Base-by-base conservation (phyloP, 2,329 filamentous ascomycete species). In the Penicillium sp. region DNA sequence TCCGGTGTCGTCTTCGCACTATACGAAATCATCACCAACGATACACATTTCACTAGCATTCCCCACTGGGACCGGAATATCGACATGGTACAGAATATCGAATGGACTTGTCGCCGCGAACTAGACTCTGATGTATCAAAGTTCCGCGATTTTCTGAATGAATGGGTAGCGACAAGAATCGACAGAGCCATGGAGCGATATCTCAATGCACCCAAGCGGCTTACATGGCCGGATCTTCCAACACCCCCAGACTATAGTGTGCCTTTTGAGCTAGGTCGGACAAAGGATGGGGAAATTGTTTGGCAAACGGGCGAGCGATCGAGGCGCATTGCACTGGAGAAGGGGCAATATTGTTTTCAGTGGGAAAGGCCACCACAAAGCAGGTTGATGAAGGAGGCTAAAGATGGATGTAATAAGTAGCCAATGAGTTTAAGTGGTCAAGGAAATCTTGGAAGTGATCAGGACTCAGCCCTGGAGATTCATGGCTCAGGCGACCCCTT, bases 11-110 rank as follows among this genome's bases (percentile, higher is more conserved):
- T 63, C 21, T 69, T 65, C 48, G 66, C 59, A 39, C 44, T 67
- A 24, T 67, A 69, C 54, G 58, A 67, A 46, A 48, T 68, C 9
- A 62, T 68, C 58, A 64, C 65, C 4, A 62, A 66, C 41, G 59
- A 69, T 61, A 58, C 36, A 18, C 47, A 44, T 18, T 67, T 69
- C 31, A 44, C 57, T 27, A 55, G 49, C 29, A 63, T 66, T 11
- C 60, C 65, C 21, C 53, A 63, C 53, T 65, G 52, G 61, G 49
- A 68, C 8, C 58, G 58, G 50, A 61, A 53, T 18, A 62, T 65
- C 5, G 60, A 65, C 2, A 58, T 59, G 45, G 57, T 63, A 21
- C 58, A 63, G 36, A 54, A 31, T 55, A 57, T 62, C 53, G 54
- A 60, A 14, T 63, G 54, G 61, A 31, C 51, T 21, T 46, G 40